These are phyloP conservation scores for Gossypium schwendimanii DNA, from an alignment of 441 rosid genomes.

Conservation along the genomic window DNA sequence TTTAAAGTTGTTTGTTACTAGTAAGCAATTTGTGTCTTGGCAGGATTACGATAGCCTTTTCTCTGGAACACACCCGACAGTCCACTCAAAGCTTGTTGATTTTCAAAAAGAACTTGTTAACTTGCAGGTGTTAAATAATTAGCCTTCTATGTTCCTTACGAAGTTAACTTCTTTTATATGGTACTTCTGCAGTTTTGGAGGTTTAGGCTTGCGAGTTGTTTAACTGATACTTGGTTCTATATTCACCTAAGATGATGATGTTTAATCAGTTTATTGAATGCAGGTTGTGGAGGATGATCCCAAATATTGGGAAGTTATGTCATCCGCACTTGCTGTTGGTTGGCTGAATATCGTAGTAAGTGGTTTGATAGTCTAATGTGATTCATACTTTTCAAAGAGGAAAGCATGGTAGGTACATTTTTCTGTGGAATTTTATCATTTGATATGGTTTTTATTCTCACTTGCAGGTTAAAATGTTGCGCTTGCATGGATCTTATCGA, in stretches of 20 bases:
- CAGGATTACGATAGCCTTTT: slow-evolving; percentile 80
- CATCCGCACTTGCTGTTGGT: slow-evolving; percentile 80
- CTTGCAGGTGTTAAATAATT: slow-evolving; percentile 47
- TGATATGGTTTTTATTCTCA: background rate
- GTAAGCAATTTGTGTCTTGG: slow-evolving; percentile 14
- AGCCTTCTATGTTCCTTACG: background rate
- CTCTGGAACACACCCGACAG: slow-evolving; percentile 47
- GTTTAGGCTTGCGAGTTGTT: background rate
- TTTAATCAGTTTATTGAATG: slow-evolving; percentile 17
- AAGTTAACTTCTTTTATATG: background rate
- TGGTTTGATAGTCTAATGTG: slow-evolving; percentile 4
- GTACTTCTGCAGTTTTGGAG: background rate
- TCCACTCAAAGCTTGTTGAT: slow-evolving; percentile 65
- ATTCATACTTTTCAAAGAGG: background rate
- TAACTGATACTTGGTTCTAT: background rate
- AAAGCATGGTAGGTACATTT: slow-evolving; percentile 5
- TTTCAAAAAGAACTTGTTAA: slow-evolving; percentile 66
- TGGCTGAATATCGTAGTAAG: slow-evolving; percentile 88
- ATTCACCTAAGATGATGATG: background rate
- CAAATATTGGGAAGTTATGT: slow-evolving; percentile 76
- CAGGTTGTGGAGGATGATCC: slow-evolving; percentile 78
- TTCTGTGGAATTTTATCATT: slow-evolving; percentile 1
- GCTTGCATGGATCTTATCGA: slow-evolving; percentile 81
- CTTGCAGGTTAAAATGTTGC: slow-evolving; percentile 74
- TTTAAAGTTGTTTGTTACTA: slow-evolving; percentile 7